Conservation (phyloP, 2,329 filamentous ascomycete species). For the Colletotrichum neosansevieriae region DNA sequence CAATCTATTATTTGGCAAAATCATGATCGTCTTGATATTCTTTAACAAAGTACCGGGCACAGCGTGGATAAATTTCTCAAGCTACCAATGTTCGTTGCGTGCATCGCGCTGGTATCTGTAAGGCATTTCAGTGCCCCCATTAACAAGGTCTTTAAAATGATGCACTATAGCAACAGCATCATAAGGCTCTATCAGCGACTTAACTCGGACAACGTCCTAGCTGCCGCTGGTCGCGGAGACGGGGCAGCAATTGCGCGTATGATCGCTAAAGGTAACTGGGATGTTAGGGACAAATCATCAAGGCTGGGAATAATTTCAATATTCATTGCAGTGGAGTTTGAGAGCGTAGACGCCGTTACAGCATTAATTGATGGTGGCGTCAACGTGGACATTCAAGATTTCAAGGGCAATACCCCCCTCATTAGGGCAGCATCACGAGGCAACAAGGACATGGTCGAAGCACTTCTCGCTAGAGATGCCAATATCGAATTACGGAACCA, state of each 20-base stretch:
- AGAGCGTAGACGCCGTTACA: background rate
- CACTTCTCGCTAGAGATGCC: background rate
- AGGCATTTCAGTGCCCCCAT: background rate
- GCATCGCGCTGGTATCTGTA: background rate
- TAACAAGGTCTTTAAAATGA: background rate
- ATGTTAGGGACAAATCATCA: background rate
- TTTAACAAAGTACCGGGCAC: no score
- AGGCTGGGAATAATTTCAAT: no score
- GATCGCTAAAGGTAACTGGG: no score
- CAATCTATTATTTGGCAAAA: background rate
- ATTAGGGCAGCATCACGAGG: background rate
- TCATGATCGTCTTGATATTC: background rate
- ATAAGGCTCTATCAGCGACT: background rate
- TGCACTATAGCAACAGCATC: background rate
- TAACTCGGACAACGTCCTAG: background rate
- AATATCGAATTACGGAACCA: background rate
- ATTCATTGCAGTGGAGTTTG: background rate
- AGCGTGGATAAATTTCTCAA: background rate
- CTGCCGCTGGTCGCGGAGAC: background rate
- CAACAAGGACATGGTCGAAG: background rate
- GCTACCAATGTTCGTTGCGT: background rate
- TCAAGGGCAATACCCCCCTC: background rate
- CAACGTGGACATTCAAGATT: background rate
- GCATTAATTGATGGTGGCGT: background rate
- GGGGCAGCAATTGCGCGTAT: background rate